phyloP scores from a whole-genome alignment of 2,329 filamentous ascomycete genomes.

The Fusarium miscanthi region DNA sequence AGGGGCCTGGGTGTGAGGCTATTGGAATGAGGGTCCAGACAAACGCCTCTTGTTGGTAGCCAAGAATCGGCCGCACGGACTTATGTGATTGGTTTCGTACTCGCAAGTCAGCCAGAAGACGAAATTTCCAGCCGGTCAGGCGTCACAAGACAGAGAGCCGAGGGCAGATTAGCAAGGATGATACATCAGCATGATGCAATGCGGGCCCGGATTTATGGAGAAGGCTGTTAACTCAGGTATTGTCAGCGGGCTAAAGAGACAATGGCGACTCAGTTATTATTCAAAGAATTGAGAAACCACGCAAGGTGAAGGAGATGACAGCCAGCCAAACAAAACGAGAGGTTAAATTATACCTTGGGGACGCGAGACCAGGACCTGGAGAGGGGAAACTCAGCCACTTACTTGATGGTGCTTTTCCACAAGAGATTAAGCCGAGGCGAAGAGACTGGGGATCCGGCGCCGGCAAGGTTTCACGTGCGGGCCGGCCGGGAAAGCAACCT shows the following conservation, averaged over 20 bases:
- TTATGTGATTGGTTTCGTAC: conserved; percentile 41
- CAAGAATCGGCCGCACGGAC: conserved; percentile 34
- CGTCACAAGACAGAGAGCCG: conserved; percentile 42
- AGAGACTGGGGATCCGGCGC: conserved; percentile 26
- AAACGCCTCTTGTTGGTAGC: conserved; percentile 41
- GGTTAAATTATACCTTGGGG: conserved; percentile 16
- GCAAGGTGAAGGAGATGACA: conserved; percentile 10
- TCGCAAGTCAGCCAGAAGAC: conserved; percentile 37
- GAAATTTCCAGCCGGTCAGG: conserved; percentile 32
- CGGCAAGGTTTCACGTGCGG: conserved; percentile 42
- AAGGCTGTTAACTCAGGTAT: conserved; percentile 35
- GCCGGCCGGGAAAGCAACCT: conserved; percentile 32
- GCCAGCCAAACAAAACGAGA: conserved; percentile 17
- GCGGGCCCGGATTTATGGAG: conserved; percentile 40
- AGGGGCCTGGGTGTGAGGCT: conserved; percentile 39
- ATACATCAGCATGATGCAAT: conserved; percentile 47
- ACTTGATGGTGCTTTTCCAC: conserved; percentile 28
- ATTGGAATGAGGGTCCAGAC: conserved; percentile 43
- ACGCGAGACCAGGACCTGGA: conserved; percentile 14
- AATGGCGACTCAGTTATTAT: conserved; percentile 19
- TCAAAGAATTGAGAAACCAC: conserved; percentile 15
- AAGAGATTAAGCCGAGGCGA: conserved; percentile 43
- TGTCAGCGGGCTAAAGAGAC: conserved; percentile 31
- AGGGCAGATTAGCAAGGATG: conserved; percentile 33
- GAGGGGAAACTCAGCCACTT: conserved; percentile 33